A percentile compares a stretch with the other conserved stretches of the same genome.
Conservation (phyloP, 495 filamentous ascomycete species). For the Geopyxis carbonaria region DNA sequence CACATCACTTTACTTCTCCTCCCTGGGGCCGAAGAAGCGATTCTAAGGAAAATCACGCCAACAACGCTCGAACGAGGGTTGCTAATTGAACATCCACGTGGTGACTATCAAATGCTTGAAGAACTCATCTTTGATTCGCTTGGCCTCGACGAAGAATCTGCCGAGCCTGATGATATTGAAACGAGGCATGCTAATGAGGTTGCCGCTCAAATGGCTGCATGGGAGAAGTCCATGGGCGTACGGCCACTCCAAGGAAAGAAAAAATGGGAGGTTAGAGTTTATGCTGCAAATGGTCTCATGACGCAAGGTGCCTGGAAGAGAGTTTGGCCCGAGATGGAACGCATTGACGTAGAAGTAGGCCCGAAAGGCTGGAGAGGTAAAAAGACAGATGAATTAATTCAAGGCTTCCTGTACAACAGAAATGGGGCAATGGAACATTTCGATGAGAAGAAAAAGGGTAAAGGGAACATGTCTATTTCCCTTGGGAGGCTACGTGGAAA, state of each 20-base stretch:
- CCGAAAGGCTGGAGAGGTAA: constrained; percentile 33
- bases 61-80: constrained; percentile 73
- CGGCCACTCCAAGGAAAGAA: constrained; percentile 23
- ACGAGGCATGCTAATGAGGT: no score
- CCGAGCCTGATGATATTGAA: constrained; percentile 26
- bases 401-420: no score
- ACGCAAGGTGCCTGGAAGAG: constrained; percentile 78
- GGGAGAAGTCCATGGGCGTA: constrained; percentile 22
- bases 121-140: constrained; percentile 79
- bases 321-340: constrained; percentile 93
- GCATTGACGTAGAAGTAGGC: constrained; percentile 82
- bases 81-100: constrained; percentile 72
- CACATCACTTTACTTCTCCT: constrained; percentile 71
- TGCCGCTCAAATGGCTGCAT: no score
- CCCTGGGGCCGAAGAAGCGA: constrained; percentile 48
- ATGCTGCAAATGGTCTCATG: constrained; percentile 88
- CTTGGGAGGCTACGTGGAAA: no score
- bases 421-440: no score
- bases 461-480: no score
- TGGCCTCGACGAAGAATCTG: constrained; percentile 50
- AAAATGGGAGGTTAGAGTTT: constrained; percentile 74
- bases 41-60: constrained; percentile 47
- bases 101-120: constrained; percentile 81
- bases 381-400: constrained; percentile 2
- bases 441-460: no score